Conservation (phyloP, 202 grass and related monocot species). For the Tripidium arundinaceum region DNA sequence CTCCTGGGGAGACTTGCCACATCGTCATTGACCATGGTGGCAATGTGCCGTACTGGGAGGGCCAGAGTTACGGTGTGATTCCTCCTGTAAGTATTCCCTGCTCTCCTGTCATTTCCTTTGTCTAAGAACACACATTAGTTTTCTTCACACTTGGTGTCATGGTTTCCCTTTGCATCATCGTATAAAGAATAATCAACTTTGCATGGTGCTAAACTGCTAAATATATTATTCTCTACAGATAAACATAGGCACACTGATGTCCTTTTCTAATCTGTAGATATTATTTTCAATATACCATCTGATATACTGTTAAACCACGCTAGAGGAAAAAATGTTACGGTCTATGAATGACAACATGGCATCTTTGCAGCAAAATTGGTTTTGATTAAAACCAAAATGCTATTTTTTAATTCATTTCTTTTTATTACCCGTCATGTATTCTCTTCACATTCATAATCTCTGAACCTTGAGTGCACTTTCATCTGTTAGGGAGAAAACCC, state of each 20-base stretch:
- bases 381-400: not conserved
- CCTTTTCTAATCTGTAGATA: not conserved
- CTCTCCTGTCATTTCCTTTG: not conserved
- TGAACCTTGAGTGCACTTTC: slow-evolving; percentile 17
- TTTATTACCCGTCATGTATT: not conserved
- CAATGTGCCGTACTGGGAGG: slow-evolving; percentile 94
- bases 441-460: not conserved
- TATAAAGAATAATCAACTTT: not conserved
- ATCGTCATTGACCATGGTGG: slow-evolving; percentile 86
- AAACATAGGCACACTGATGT: not conserved
- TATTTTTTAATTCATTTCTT: not conserved
- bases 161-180: not conserved
- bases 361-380: not conserved
- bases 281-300: not conserved
- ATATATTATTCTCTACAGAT: not conserved
- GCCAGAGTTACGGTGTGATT: slow-evolving; percentile 86
- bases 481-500: slow-evolving; percentile 83
- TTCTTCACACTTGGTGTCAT: not conserved
- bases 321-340: not conserved
- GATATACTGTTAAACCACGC: not conserved
- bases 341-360: not conserved
- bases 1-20: slow-evolving; percentile 92
- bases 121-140: not conserved
- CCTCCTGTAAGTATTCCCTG: slow-evolving; percentile 53
- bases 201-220: not conserved